Evolutionary conservation across 2,329 filamentous ascomycete species (phyloP).

Genomic region (Lecanoromycetidae sp.): DNA sequence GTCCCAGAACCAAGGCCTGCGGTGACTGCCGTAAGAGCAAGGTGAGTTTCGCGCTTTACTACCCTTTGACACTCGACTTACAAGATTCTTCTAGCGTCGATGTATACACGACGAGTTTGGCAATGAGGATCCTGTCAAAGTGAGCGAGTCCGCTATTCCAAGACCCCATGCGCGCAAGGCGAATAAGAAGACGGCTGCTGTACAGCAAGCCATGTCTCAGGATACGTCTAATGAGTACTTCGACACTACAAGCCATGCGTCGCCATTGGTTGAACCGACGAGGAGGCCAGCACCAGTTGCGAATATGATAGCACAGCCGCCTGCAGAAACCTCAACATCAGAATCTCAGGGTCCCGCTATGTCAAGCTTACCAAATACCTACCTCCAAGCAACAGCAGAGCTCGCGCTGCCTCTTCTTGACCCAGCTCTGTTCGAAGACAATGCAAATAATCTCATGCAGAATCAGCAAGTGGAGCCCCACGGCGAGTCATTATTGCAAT

Average conservation of each 20-base stretch:
- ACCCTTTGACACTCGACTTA: slow-evolving; percentile 10
- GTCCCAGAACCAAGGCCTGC: slow-evolving; percentile 51
- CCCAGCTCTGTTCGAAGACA: slow-evolving; percentile 3
- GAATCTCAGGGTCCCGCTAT: not conserved
- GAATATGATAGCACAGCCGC: slow-evolving; percentile 8
- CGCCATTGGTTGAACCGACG: not conserved
- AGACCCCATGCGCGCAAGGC: slow-evolving; percentile 41
- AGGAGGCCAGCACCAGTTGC: slow-evolving; percentile 10
- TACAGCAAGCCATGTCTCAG: too few relatives aligned
- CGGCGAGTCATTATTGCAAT: too few relatives aligned
- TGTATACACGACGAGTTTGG: slow-evolving; percentile 56
- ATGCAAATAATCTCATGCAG: not conserved
- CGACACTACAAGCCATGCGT: not conserved
- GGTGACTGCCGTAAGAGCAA: slow-evolving; percentile 57
- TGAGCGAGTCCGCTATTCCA: slow-evolving; percentile 48
- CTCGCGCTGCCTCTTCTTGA: slow-evolving; percentile 5
- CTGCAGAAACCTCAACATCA: too few relatives aligned
- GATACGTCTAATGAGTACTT: not conserved
- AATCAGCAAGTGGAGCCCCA: not conserved
- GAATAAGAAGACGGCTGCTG: too few relatives aligned
- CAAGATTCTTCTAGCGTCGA: slow-evolving; percentile 41
- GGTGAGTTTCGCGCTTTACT: slow-evolving; percentile 31
- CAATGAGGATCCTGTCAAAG: slow-evolving; percentile 51
- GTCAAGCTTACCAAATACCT: not conserved
- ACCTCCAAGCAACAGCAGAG: not conserved